These are phyloP conservation scores for Yamadazyma philogaea DNA, from an alignment of 805 yeast genomes.

Conservation along the genomic window DNA sequence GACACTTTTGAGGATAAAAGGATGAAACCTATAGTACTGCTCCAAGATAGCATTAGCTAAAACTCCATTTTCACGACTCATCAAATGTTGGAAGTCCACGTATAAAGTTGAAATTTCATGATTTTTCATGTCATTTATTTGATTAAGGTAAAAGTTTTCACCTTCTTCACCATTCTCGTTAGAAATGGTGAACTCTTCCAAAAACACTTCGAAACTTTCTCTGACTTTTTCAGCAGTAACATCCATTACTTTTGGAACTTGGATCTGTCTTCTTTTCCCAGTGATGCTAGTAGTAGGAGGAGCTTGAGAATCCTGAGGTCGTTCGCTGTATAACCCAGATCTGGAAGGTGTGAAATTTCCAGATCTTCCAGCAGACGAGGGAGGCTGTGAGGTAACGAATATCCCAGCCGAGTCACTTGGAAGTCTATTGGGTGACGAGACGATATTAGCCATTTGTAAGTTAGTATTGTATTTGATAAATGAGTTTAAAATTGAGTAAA, in stretches of 20 bases:
- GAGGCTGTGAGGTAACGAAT: conserved; percentile 40
- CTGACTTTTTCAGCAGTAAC: conserved; percentile 91
- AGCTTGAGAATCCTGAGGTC: conserved; percentile 5
- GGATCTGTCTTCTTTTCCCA: conserved; percentile 55
- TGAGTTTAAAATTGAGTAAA: conserved; percentile 1
- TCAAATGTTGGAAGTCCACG: conserved; percentile 78
- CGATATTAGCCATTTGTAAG: conserved; percentile 36
- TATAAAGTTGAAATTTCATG: conserved; percentile 76
- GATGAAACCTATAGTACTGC: conserved; percentile 89
- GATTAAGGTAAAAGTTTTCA: conserved; percentile 69
- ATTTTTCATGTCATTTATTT: conserved; percentile 74
- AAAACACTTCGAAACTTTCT: conserved; percentile 82
- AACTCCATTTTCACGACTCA: conserved; percentile 76
- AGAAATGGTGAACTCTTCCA: conserved; percentile 56
- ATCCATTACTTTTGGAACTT: conserved; percentile 84
- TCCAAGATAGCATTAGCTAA: conserved; percentile 85
- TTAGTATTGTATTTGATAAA: not conserved
- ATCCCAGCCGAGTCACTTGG: conserved; percentile 43
- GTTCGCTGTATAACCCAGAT: conserved; percentile 24
- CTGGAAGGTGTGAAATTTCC: conserved; percentile 29
- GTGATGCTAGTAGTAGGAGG: conserved; percentile 14
- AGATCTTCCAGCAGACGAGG: conserved; percentile 39
- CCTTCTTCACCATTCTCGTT: conserved; percentile 21
- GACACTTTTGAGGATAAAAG: conserved; percentile 75
- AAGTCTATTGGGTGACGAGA: conserved; percentile 40